Base-by-base conservation (phyloP, 768 basidiomycete species). In the Leccinum variicolor region DNA sequence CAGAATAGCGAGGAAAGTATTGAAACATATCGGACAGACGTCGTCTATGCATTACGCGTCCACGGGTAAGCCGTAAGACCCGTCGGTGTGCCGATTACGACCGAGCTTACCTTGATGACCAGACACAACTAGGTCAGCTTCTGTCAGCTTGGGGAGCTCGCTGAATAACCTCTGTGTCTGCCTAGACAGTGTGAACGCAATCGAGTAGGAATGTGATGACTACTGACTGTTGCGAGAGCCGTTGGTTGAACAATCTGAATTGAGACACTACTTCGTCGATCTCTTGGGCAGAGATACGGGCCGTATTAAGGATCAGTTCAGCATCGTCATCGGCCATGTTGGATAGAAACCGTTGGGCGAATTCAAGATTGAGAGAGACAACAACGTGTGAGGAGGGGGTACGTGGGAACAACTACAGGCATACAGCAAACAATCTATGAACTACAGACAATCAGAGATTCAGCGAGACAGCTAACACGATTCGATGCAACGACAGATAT, bases 21-120 rank as follows among this genome's bases (percentile, higher is more conserved):
- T 86, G 60, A 87, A 79, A 69, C 91, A 93, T 62, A 93, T 89
- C 11, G 90, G 82, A 65, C 91, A 93, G 17, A 77, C 69, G 7
- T 84, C 82, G 60, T 92, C 91, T 91, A 54, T 17, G 54, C 21
- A 46, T 41, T 52, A 52, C 52, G 39, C 39, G 17, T 54, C 17
- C 45, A 48, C 33, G 49, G 23, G 23, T 23, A 47, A 56, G 53
- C 13, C 13, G 28, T 4, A 47, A 28, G 26, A 14, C 6, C 45
- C 13, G n/a, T n/a, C n/a, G 29, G 19, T 13, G 48, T 11, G 52
- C 8, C 11, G 6, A 28, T 29, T 14, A 10, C 31, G 19, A 52
- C 6, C 4, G 45, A 36, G 50, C 69, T 50, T 55, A 76, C 86
- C 84, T 67, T 73, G 74, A 51, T 82, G 77, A 5, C 80, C 81